Evolutionary conservation across 2,329 filamentous ascomycete species (phyloP).

Genomic region (Diaporthe sp.): DNA sequence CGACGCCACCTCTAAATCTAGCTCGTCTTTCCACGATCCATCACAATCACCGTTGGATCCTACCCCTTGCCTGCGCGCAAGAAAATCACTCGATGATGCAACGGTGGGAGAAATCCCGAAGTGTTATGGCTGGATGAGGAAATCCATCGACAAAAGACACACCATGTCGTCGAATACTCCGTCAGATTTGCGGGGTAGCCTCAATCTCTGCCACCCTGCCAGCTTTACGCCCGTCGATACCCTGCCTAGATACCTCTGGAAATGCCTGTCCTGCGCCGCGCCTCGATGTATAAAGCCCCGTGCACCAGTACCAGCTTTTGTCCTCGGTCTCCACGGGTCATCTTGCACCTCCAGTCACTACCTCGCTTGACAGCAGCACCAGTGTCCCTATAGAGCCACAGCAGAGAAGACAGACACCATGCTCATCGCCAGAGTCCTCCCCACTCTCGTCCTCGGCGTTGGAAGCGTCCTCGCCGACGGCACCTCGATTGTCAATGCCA

Average conservation of each 20-base stretch:
- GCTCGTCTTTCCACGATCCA: neutral
- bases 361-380: neutral
- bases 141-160: slow-evolving; percentile 29
- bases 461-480: slow-evolving; percentile 49
- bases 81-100: neutral
- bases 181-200: slow-evolving; percentile 21
- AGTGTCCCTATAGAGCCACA: neutral
- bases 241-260: neutral
- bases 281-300: neutral
- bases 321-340: neutral
- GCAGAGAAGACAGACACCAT: slow-evolving; percentile 10
- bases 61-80: neutral
- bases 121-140: slow-evolving; percentile 4
- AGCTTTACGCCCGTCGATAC: neutral
- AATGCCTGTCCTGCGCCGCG: neutral
- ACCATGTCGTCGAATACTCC: neutral
- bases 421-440: slow-evolving; percentile 29
- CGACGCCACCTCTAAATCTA: slow-evolving; percentile 4
- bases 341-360: neutral
- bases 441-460: slow-evolving; percentile 10
- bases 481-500: slow-evolving; percentile 51
- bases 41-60: slow-evolving; percentile 11
- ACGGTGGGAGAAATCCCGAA: slow-evolving; percentile 2
- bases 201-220: neutral
- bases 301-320: neutral